Conservation (phyloP, 2,329 filamentous ascomycete species). For the Trichoderma koningii region DNA sequence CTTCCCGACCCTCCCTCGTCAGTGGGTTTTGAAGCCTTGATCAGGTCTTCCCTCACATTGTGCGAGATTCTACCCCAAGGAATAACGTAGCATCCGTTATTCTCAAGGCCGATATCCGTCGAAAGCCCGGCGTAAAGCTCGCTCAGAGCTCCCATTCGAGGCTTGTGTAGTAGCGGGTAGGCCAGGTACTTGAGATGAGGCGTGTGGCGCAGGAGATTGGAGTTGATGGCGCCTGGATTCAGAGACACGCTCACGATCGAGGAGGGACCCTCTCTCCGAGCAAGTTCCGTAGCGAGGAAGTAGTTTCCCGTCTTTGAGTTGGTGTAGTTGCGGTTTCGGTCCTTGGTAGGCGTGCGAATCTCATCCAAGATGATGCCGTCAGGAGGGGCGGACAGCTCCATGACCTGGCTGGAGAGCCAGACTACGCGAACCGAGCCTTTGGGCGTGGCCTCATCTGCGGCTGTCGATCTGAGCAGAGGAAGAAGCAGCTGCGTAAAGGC, state of each 20-base stretch:
- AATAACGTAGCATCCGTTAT: conserved; percentile 37
- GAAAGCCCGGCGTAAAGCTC: conserved; percentile 46
- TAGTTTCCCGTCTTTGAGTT: conserved; percentile 43
- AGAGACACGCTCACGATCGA: conserved; percentile 38
- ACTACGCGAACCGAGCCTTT: conserved; percentile 36
- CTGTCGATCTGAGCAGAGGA: conserved; percentile 35
- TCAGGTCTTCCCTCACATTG: conserved; percentile 34
- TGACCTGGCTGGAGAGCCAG: conserved; percentile 32
- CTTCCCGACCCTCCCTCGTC: conserved; percentile 36
- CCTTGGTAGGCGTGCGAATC: conserved; percentile 28
- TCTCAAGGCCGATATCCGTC: conserved; percentile 39
- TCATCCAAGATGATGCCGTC: conserved; percentile 38
- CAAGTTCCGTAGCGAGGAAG: conserved; percentile 39
- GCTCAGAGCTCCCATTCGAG: conserved; percentile 44
- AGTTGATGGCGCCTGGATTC: conserved; percentile 42
- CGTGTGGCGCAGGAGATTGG: conserved; percentile 32
- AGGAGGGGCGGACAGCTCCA: conserved; percentile 33
- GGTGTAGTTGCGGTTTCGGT: conserved; percentile 36
- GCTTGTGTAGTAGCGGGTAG: conserved; percentile 35
- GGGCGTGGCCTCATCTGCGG: neutral
- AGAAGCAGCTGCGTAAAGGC: conserved; percentile 41
- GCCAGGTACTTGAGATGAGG: conserved; percentile 32
- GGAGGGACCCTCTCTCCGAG: conserved; percentile 32
- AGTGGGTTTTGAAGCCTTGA: conserved; percentile 34
- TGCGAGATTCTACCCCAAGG: conserved; percentile 36